Conservation (phyloP, 805 yeast genomes). For the Spencermartinsiella europaea region DNA sequence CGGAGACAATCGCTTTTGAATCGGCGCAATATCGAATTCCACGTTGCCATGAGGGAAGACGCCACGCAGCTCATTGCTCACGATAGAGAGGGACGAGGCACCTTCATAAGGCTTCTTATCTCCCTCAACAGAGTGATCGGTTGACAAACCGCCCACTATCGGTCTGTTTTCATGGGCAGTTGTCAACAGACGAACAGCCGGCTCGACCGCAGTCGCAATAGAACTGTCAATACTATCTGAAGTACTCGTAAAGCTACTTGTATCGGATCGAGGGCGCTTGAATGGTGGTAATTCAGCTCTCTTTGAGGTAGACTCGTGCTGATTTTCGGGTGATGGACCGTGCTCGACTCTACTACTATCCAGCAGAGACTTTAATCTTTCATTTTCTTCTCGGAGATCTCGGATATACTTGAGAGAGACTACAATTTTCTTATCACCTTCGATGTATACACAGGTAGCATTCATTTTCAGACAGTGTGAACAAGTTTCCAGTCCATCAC, state of each 20-base stretch:
- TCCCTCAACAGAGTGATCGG: background rate
- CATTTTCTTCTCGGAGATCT: conserved; percentile 18
- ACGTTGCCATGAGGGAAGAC: conserved; percentile 4
- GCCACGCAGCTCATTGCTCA: background rate
- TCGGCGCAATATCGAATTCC: conserved; percentile 4
- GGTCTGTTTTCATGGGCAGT: background rate
- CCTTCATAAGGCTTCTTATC: background rate
- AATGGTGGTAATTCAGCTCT: background rate
- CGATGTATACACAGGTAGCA: conserved; percentile 21
- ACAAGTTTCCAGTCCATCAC: conserved; percentile 23
- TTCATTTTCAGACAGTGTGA: conserved; percentile 16
- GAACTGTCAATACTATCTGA: background rate
- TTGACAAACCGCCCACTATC: background rate
- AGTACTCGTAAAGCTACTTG: background rate
- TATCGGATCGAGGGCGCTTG: background rate
- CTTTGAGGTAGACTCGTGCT: background rate
- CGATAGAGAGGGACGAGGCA: conserved; percentile 1
- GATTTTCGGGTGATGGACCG: background rate
- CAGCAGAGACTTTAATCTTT: conserved; percentile 8
- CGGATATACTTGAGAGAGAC: conserved; percentile 21
- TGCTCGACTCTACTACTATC: background rate
- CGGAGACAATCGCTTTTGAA: background rate
- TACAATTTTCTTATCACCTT: conserved; percentile 24
- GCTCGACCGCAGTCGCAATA: background rate
- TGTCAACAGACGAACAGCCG: background rate